Evolutionary conservation across 805 yeast species (phyloP).

Genomic region (Barnettozyma vustinii): DNA sequence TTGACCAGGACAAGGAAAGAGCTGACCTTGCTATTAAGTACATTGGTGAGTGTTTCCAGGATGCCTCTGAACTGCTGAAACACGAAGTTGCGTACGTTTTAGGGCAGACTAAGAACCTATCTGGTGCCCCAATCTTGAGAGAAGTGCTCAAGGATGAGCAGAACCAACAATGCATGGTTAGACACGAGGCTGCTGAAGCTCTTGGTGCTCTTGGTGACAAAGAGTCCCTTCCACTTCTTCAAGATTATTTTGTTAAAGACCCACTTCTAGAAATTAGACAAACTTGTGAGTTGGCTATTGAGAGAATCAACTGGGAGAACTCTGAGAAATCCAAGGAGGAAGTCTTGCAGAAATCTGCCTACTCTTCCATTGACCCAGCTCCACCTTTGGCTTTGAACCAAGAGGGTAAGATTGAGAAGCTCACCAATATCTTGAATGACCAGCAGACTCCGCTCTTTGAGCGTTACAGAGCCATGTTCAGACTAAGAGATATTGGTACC

Average conservation of each 20-base stretch:
- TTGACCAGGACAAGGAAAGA: conserved; percentile 40
- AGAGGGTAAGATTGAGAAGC: conserved; percentile 56
- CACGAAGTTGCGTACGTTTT: conserved; percentile 97
- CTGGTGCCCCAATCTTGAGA: conserved; percentile 72
- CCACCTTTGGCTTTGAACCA: conserved; percentile 82
- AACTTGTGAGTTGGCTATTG: conserved; percentile 96
- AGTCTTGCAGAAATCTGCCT: conserved; percentile 66
- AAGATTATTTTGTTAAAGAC: conserved; percentile 61
- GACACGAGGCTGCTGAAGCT: conserved; percentile 99
- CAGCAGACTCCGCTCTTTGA: conserved; percentile 77
- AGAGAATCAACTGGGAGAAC: conserved; percentile 89
- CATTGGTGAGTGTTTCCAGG: conserved; percentile 83
- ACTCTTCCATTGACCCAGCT: conserved; percentile 93
- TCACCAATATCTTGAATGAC: conserved; percentile 67
- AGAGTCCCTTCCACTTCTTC: conserved; percentile 61
- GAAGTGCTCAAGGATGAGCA: conserved; percentile 55
- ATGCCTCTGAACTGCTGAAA: conserved; percentile 76
- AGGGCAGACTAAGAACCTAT: conserved; percentile 86
- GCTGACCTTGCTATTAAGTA: conserved; percentile 71
- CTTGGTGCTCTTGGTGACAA: conserved; percentile 90
- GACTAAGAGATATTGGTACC: conserved; percentile 90
- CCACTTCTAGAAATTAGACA: conserved; percentile 87
- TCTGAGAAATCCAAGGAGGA: conserved; percentile 63
- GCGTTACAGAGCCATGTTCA: conserved; percentile 97
- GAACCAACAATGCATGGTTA: conserved; percentile 88